Conservation (phyloP, 306 rosid genomes). For the Lithocarpus polystachyus region DNA sequence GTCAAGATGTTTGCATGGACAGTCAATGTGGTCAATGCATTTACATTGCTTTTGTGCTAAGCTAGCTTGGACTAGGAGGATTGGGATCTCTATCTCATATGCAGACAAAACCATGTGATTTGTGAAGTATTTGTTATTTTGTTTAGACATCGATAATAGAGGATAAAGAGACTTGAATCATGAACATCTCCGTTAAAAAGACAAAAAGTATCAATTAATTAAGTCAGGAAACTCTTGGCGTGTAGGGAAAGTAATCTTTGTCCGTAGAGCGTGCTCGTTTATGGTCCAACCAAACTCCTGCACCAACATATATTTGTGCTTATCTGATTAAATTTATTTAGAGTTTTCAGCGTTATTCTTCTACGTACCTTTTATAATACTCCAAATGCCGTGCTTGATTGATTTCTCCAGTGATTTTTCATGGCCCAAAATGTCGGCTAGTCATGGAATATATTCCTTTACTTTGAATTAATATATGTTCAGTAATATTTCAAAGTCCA, state of each 20-base stretch:
- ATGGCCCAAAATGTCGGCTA: slow-evolving; percentile 28
- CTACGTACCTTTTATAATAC: background rate
- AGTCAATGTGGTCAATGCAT: background rate
- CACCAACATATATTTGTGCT: no score
- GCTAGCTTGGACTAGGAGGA: no score
- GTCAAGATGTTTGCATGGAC: background rate
- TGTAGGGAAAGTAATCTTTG: no score
- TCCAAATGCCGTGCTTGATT: slow-evolving; percentile 6
- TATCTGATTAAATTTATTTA: background rate
- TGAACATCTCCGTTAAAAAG: rapidly evolving
- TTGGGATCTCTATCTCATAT: no score
- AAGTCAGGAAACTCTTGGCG: no score
- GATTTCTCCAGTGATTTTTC: background rate
- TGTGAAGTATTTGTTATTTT: background rate
- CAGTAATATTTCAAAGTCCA: slow-evolving; percentile 1
- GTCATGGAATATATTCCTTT: background rate
- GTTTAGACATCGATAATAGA: background rate
- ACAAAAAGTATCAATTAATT: no score
- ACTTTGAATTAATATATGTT: background rate
- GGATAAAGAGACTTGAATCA: no score
- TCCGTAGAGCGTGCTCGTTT: no score
- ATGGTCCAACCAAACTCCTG: background rate
- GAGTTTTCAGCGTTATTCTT: background rate
- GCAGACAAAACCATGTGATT: background rate
- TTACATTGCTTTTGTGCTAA: background rate